Conservation (phyloP, 768 basidiomycete genomes). For the Hericium alpestre region DNA sequence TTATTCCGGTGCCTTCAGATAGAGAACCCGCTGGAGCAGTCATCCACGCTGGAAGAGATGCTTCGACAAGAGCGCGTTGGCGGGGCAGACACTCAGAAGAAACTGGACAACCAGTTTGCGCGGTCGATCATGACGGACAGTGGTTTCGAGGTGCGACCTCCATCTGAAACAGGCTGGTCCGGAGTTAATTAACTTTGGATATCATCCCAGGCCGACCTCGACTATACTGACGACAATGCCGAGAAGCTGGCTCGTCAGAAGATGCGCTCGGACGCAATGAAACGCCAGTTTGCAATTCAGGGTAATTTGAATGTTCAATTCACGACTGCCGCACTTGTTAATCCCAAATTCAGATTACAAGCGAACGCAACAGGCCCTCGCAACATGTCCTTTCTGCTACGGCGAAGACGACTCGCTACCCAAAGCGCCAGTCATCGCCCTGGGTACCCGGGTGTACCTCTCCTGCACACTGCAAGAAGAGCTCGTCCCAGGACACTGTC, state of each 20-base stretch:
- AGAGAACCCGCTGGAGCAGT: no score
- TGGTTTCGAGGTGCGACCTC: slow-evolving; percentile 60
- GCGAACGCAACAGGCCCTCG: slow-evolving; percentile 80
- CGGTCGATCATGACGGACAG: slow-evolving; percentile 79
- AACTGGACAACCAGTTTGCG: slow-evolving; percentile 85
- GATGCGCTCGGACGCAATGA: slow-evolving; percentile 95
- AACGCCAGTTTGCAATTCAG: slow-evolving; percentile 91
- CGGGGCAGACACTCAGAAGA: slow-evolving; percentile 84
- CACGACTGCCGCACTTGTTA: not conserved
- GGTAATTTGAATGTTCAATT: slow-evolving; percentile 32
- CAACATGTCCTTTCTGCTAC: slow-evolving; percentile 81
- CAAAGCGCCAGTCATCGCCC: slow-evolving; percentile 77
- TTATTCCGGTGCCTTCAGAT: no score
- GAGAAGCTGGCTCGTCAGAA: slow-evolving; percentile 87
- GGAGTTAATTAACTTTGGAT: no score
- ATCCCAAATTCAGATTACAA: slow-evolving; percentile 64
- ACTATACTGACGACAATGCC: slow-evolving; percentile 96
- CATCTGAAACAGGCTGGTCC: no score
- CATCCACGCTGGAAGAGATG: slow-evolving; percentile 66
- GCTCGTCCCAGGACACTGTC: slow-evolving; percentile 82
- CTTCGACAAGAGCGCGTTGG: slow-evolving; percentile 86
- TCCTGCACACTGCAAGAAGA: slow-evolving; percentile 83
- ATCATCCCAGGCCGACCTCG: slow-evolving; percentile 58
- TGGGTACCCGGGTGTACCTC: slow-evolving; percentile 87
- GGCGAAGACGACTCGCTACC: slow-evolving; percentile 88